These are phyloP conservation scores for Plasmodium inui DNA, from an alignment of 169 alveolate species.

Conservation along the genomic window DNA sequence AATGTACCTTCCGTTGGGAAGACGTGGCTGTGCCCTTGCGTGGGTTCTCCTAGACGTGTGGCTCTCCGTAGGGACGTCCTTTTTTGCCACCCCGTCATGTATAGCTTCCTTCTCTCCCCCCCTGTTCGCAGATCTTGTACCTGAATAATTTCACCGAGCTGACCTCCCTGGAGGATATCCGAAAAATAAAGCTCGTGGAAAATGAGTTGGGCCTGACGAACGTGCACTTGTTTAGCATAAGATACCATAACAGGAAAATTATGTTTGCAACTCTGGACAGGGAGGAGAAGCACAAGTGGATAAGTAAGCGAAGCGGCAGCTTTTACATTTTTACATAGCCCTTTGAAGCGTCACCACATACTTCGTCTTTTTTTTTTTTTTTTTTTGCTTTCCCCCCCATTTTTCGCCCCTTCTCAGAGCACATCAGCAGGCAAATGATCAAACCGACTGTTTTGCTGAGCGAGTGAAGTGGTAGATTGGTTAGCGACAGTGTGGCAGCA, in stretches of 20 bases:
- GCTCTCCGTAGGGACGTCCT: not conserved
- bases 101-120: not conserved
- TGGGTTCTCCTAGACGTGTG: not conserved
- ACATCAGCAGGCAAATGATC: slow-evolving; percentile 62
- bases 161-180: slow-evolving; percentile 62
- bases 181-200: slow-evolving; percentile 37
- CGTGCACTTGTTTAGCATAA: slow-evolving; percentile 38
- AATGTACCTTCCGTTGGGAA: not conserved
- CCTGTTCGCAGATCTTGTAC: slow-evolving; percentile 46
- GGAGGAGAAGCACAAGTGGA: slow-evolving; percentile 66
- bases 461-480: not conserved
- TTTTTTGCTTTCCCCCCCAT: not conserved
- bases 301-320: slow-evolving; percentile 9
- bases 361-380: not conserved
- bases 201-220: slow-evolving; percentile 47
- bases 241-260: slow-evolving; percentile 56
- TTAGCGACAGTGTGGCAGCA: not conserved
- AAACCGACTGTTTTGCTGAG: slow-evolving; percentile 43
- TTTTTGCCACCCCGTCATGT: slow-evolving; percentile 1
- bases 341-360: not conserved
- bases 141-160: slow-evolving; percentile 63
- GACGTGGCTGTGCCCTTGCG: not conserved
- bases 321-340: not conserved
- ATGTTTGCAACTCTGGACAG: slow-evolving; percentile 51
- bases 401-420: slow-evolving; percentile 21